A percentile compares a stretch with the other conserved stretches of the same genome.
Evolutionary conservation across 345 rosid genomes (phyloP).

Genomic region (Excoecaria agallocha): DNA sequence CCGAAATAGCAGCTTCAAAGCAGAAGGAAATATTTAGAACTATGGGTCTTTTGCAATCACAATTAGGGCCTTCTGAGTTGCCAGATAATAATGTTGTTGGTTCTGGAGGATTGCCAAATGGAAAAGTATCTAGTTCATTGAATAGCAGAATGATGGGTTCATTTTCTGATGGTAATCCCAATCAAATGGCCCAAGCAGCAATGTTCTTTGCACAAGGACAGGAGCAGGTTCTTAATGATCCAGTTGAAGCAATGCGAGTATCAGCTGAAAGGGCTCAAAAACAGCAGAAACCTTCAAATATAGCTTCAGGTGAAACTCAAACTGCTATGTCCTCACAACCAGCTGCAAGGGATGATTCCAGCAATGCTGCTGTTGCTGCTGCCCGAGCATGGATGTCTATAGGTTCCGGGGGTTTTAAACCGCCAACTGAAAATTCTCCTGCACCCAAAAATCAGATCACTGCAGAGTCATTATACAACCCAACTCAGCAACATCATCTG

Average conservation of each 20-base stretch:
- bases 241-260: slow-evolving; percentile 60
- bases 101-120: slow-evolving; percentile 51
- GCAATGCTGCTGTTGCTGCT: slow-evolving; percentile 65
- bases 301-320: slow-evolving; percentile 27
- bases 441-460: slow-evolving; percentile 53
- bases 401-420: slow-evolving; percentile 66
- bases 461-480: slow-evolving; percentile 60
- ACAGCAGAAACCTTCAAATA: slow-evolving; percentile 48
- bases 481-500: slow-evolving; percentile 49
- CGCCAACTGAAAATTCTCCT: slow-evolving; percentile 39
- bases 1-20: slow-evolving; percentile 32
- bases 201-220: too few relatives aligned
- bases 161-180: slow-evolving; percentile 39
- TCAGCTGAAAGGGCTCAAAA: slow-evolving; percentile 52
- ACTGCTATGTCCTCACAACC: slow-evolving; percentile 36
- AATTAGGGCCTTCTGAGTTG: slow-evolving; percentile 41
- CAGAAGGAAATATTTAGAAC: slow-evolving; percentile 44
- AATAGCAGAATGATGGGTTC: slow-evolving; percentile 39
- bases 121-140: slow-evolving; percentile 32
- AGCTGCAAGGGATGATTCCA: slow-evolving; percentile 48
- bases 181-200: slow-evolving; percentile 44
- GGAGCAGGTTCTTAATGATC: slow-evolving; percentile 52
- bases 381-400: slow-evolving; percentile 89
- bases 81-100: slow-evolving; percentile 36
- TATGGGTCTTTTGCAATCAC: slow-evolving; percentile 37